These are phyloP conservation scores for Termitomyces sp. DNA, from an alignment of 768 basidiomycete genomes.

Conservation along the genomic window DNA sequence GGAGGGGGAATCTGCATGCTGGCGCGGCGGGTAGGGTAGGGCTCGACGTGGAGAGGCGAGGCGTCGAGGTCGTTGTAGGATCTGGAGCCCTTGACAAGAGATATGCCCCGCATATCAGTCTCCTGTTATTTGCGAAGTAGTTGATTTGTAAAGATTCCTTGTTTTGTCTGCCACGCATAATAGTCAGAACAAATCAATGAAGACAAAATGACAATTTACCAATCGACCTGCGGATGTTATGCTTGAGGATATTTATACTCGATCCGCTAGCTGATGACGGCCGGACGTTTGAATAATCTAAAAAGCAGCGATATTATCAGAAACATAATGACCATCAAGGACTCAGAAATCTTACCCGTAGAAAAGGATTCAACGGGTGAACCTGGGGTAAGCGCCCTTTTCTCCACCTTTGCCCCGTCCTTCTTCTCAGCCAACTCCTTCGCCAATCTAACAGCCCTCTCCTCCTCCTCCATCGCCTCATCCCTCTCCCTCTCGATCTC, in stretches of 20 bases:
- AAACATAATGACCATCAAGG: not conserved
- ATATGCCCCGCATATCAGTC: constrained; percentile 20
- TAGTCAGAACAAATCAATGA: not conserved
- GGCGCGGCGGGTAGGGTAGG: constrained; percentile 45
- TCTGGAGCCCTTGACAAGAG: constrained; percentile 21
- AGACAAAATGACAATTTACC: constrained; percentile 34
- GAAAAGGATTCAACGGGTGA: constrained; percentile 10
- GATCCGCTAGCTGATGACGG: constrained; percentile 20
- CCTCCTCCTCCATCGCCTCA: constrained; percentile 31
- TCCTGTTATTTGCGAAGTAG: constrained; percentile 39
- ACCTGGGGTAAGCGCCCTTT: constrained; percentile 14
- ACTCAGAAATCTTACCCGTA: constrained; percentile 1
- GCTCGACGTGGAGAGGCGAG: constrained; percentile 59
- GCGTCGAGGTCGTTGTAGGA: constrained; percentile 52
- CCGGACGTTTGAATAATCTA: constrained; percentile 2
- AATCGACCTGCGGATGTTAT: constrained; percentile 69
- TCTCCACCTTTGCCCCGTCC: constrained; percentile 32
- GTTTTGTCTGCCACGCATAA: constrained; percentile 50
- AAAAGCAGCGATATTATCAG: not conserved
- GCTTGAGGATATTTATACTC: constrained; percentile 45
- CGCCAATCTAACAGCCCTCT: not conserved
- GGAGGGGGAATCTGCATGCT: constrained; percentile 29
- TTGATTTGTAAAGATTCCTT: constrained; percentile 60
- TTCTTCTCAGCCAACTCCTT: constrained; percentile 15
- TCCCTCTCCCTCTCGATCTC: constrained; percentile 50